Evolutionary conservation across 148 eudicot genomes (phyloP).

Genomic region (Vaccinium corymbosum): DNA sequence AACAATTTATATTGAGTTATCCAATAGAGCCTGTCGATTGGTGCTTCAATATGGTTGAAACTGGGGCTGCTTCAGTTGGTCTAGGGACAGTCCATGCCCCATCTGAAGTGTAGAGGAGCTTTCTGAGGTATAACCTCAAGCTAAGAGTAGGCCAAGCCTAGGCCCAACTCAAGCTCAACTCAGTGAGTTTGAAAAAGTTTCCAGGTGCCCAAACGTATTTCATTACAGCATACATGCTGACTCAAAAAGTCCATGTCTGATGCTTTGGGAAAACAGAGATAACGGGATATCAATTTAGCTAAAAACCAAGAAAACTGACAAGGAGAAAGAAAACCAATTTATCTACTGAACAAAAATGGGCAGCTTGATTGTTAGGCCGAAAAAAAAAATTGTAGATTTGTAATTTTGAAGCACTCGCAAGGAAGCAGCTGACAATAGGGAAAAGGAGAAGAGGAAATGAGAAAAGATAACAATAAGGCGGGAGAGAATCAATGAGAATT

Average conservation of each 20-base stretch:
- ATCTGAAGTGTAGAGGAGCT: neutral
- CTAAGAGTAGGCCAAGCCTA: neutral
- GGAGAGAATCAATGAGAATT: neutral
- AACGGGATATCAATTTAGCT: neutral
- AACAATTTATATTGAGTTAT: neutral
- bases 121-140: neutral
- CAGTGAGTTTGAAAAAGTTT: neutral
- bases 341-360: neutral
- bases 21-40: neutral
- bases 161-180: neutral
- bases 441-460: neutral
- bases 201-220: neutral
- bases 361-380: neutral
- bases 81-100: neutral
- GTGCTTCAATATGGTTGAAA: neutral
- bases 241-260: neutral
- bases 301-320: neutral
- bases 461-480: neutral
- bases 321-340: neutral
- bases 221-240: neutral
- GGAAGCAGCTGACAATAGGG: neutral
- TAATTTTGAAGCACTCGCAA: neutral
- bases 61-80: neutral
- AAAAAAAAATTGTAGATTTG: neutral
- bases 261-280: neutral